Evolutionary conservation across 164 flowering plant genomes (phyloP).

Genomic region (Chimonanthus salicifolius): DNA sequence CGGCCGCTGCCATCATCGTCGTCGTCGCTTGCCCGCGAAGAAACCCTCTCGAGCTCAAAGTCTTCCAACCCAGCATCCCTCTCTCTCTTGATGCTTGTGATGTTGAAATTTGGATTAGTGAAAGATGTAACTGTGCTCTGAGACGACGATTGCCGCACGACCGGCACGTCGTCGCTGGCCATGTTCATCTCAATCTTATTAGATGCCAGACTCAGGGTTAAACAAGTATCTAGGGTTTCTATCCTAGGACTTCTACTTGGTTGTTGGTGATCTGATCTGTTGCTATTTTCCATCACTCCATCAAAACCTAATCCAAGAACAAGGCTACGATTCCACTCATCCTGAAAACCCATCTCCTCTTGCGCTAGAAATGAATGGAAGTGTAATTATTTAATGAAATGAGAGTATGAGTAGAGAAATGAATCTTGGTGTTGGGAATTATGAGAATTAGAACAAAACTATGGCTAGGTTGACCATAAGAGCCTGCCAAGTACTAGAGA

Average conservation of each 20-base stretch:
- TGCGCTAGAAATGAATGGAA: constrained; percentile 18
- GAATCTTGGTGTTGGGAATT: constrained; percentile 29
- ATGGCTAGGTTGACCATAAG: constrained; percentile 51
- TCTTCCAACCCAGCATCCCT: constrained; percentile 53
- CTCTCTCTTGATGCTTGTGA: constrained; percentile 51
- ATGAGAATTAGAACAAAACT: constrained; percentile 15
- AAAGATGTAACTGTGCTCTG: constrained; percentile 52
- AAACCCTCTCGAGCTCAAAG: constrained; percentile 24
- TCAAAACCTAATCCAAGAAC: constrained; percentile 42
- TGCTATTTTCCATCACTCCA: not conserved
- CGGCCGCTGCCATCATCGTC: constrained; percentile 68
- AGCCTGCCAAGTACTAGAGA: not conserved
- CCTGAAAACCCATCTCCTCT: constrained; percentile 38
- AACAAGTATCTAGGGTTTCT: constrained; percentile 35
- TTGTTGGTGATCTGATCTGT: constrained; percentile 1
- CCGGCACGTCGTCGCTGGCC: constrained; percentile 2
- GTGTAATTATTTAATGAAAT: constrained; percentile 34
- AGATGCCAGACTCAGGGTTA: constrained; percentile 39
- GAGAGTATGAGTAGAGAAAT: constrained; percentile 32
- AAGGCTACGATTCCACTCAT: constrained; percentile 47
- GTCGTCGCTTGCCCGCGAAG: constrained; percentile 56
- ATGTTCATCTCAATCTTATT: constrained; percentile 13
- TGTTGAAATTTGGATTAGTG: constrained; percentile 31
- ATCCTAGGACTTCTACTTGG: constrained; percentile 7
- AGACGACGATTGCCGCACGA: constrained; percentile 28